Conservation (phyloP, 108 stramenopile genomes). For the Pseudonitzschia pungens region DNA sequence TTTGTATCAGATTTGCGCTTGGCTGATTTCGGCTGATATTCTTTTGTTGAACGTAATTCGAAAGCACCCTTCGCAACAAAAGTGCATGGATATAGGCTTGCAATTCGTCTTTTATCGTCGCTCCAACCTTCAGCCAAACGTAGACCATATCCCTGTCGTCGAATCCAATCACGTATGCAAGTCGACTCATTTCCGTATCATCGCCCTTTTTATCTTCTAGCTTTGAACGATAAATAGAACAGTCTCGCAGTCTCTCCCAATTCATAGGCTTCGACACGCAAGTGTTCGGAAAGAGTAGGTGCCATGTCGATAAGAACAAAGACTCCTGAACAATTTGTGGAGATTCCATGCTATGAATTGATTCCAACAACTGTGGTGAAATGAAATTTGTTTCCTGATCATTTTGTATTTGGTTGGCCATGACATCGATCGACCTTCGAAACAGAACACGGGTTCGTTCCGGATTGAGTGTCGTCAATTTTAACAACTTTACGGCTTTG, state of each 20-base stretch:
- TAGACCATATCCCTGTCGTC: slow-evolving; percentile 10
- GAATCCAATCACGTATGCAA: slow-evolving; percentile 24
- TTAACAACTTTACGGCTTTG: slow-evolving; percentile 73
- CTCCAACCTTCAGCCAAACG: slow-evolving; percentile 51
- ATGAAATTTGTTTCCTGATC: not conserved
- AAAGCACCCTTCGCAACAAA: slow-evolving; percentile 30
- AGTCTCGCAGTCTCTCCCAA: slow-evolving; percentile 9
- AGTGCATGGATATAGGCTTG: slow-evolving; percentile 68
- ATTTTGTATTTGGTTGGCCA: slow-evolving; percentile 3
- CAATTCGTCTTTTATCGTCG: slow-evolving; percentile 52
- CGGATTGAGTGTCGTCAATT: slow-evolving; percentile 80
- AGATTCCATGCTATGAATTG: slow-evolving; percentile 7
- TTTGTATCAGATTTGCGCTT: slow-evolving; percentile 10
- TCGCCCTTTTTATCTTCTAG: not conserved
- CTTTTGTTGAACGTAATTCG: not conserved
- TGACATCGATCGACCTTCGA: slow-evolving; percentile 9
- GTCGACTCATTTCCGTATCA: not conserved
- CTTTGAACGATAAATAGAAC: slow-evolving; percentile 12
- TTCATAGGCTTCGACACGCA: slow-evolving; percentile 10
- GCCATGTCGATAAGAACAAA: slow-evolving; percentile 26
- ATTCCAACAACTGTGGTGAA: slow-evolving; percentile 8
- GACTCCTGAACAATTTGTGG: slow-evolving; percentile 39
- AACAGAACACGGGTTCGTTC: slow-evolving; percentile 41
- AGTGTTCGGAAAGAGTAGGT: slow-evolving; percentile 31
- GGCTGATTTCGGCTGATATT: slow-evolving; percentile 9